phyloP scores from a whole-genome alignment of 768 basidiomycete species.

The Coprinopsis cinerea region DNA sequence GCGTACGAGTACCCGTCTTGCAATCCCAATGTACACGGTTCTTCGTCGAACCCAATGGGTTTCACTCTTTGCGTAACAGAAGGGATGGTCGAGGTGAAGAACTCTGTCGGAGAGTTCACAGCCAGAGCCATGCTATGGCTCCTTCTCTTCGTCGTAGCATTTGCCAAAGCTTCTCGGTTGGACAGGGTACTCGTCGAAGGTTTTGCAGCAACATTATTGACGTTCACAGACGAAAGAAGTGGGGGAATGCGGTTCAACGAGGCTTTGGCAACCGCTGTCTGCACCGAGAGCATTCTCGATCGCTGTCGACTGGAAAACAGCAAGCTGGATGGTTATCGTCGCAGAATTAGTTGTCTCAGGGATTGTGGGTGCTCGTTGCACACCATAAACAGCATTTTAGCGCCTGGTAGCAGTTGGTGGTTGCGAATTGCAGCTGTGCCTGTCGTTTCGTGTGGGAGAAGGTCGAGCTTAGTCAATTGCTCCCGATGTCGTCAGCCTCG shows the following conservation, averaged over 20 bases:
- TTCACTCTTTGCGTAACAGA: constrained; percentile 6
- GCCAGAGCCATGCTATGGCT: constrained; percentile 6
- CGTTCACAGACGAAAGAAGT: background rate
- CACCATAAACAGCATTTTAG: background rate
- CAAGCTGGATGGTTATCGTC: background rate
- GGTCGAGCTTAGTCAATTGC: too few species aligned
- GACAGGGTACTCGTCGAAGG: background rate
- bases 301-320: background rate
- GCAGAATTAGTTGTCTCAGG: background rate
- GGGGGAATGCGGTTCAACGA: background rate
- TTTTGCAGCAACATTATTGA: background rate
- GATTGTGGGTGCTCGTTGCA: background rate
- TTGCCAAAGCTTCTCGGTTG: background rate
- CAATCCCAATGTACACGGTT: constrained; percentile 6
- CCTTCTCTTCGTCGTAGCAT: background rate
- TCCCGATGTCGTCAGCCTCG: background rate
- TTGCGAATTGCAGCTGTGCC: background rate
- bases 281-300: background rate
- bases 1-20: constrained; percentile 9
- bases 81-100: constrained; percentile 8
- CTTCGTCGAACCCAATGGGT: constrained; percentile 11
- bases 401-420: background rate
- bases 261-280: background rate
- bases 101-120: constrained; percentile 7
- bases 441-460: background rate